Evolutionary conservation across 1,284 basidiomycete genomes (phyloP), one percentile per base, ranked within the genome.

Genomic region (Ustilago lituana): DNA sequence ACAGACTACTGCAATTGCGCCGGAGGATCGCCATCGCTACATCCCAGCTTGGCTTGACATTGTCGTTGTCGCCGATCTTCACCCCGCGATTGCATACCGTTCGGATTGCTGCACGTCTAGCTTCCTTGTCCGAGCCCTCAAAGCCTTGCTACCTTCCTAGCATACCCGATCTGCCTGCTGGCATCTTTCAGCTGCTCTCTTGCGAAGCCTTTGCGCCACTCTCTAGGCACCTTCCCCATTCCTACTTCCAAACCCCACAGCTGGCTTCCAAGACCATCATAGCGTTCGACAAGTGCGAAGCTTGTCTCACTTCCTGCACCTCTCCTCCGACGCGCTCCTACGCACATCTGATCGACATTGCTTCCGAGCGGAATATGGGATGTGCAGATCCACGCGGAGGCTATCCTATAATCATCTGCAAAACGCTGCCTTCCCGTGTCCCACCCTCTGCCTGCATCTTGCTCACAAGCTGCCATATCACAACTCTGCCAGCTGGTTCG

Each of bases 331-430:
- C 61, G 40, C 43, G 29, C 14, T 49, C 35, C 23, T 29, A 50
- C 47, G 46, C 51, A 49, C 32, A 17, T 24, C 22, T 46, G 61
- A 64, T 64, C 61, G 61, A 64, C 61, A 64, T 64, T 64, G 61
- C 61, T 64, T 64, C 61, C 61, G 61, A 64, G 61, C 61, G 61
- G 61, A 64, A 54, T 27, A n/a, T 64, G 22, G 19, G 35, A 26
- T 31, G 45, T 58, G 55, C 50, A 54, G 46, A 48, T 39, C 41
- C 53, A 47, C 37, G 47, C 47, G 31, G 26, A 23, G 26, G n/a
- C n/a, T n/a, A n/a, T n/a, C n/a, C n/a, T n/a, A n/a, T n/a, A n/a
- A n/a, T n/a, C n/a, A n/a, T n/a, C n/a, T n/a, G n/a, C n/a, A n/a
- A n/a, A n/a, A n/a, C n/a, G n/a, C n/a, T n/a, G n/a, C n/a, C n/a